Evolutionary conservation across 805 yeast species (phyloP), one percentile per base, ranked within the genome.

Genomic region (Candida insectalens): DNA sequence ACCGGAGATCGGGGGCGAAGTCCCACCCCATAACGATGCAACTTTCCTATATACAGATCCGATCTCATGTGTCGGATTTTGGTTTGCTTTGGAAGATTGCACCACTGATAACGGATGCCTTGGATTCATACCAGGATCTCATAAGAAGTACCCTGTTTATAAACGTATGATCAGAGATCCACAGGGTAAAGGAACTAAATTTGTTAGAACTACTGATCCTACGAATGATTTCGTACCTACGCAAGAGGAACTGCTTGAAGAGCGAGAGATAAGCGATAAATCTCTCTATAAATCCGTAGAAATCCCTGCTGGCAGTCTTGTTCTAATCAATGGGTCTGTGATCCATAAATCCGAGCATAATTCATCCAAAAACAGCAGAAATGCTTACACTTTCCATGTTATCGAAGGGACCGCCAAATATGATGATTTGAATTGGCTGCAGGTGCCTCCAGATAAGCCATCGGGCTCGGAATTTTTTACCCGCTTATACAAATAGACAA

Each of bases 31-130:
- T 46, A 81, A 77, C 35, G 94, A 83, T 50, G 85, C 75, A 2
- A 74, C 74, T 3, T 83, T 83, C 44, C 60, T 83, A 18, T 82
- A 64, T 53, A 82, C 92, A 0, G 60, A 72, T 13, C 94, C 94
- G 3, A 76, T 69, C 33, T 59, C 73, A 2, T 84, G 87, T 1
- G 52, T 81, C 26, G 94, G 94, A 2, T 83, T 78, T 50, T 82
- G 94, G 94, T 72, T 75, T 48, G 88, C 92, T 0, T 55, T 82
- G 41, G 85, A 83, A 45, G 82, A 79, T 45, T 82, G 92, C 50
- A 74, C 78, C 1, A 37, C 50, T 2, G 58, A 55, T 4, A 82
- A 82, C 52, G 92, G 94, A 0, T 80, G 89, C 38, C 58, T 82
- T 14, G 68, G 74, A 37, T 80, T 67, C 45, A 62, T 70, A 12